These are phyloP conservation scores for Nevesoporus exiguus DNA, from an alignment of 768 basidiomycete species.

Conservation along the genomic window DNA sequence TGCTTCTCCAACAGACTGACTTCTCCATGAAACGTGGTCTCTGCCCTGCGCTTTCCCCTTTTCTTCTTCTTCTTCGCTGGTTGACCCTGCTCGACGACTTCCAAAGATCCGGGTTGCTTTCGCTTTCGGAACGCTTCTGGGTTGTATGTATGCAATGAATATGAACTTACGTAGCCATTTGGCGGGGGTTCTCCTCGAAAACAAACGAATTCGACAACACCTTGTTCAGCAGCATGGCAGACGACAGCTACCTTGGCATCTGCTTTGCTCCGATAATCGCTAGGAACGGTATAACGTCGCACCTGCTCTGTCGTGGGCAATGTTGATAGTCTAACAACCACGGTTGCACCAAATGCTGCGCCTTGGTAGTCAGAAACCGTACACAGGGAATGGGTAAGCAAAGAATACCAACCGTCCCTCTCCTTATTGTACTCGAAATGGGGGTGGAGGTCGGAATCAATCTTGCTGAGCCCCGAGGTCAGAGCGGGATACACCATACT, in stretches of 20 bases:
- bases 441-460: constrained; percentile 37
- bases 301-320: constrained; percentile 32
- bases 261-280: constrained; percentile 51
- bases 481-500: constrained; percentile 46
- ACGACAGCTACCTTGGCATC: constrained; percentile 63
- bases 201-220: constrained; percentile 58
- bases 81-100: constrained; percentile 15
- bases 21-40: constrained; percentile 15
- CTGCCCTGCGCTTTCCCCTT: constrained; percentile 27
- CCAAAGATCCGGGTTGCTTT: constrained; percentile 29
- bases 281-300: constrained; percentile 44
- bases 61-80: constrained; percentile 27
- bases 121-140: constrained; percentile 35
- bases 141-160: constrained; percentile 27
- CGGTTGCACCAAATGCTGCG: constrained; percentile 53
- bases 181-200: constrained; percentile 46
- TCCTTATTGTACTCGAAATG: constrained; percentile 42
- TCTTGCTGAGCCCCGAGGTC: constrained; percentile 42
- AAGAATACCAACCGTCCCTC: constrained; percentile 45
- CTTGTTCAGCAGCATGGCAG: constrained; percentile 49
- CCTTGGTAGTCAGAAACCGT: neutral
- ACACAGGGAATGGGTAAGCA: neutral
- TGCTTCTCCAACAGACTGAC: neutral
- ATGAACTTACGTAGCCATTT: constrained; percentile 38
- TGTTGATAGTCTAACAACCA: constrained; percentile 42